A percentile compares a stretch with the other conserved stretches of the same genome.
phyloP scores from a whole-genome alignment of 2,329 filamentous ascomycete genomes.

The Verruconis gallopava region DNA sequence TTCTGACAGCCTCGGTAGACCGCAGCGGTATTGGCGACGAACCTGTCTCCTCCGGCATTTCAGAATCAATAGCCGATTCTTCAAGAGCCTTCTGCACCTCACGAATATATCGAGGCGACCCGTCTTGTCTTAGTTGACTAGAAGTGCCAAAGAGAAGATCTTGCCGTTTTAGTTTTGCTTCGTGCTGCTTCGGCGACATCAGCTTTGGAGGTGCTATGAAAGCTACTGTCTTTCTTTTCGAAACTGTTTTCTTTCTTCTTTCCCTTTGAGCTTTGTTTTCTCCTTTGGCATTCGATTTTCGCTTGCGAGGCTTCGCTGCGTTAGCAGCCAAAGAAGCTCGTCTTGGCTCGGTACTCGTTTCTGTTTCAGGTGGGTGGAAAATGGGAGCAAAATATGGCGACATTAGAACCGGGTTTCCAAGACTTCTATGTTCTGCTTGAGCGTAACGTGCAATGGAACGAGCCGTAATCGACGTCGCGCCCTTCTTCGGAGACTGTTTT shows the following conservation, averaged over 20 bases:
- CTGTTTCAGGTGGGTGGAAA: not conserved
- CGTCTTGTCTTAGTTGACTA: slow-evolving; percentile 26
- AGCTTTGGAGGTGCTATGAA: slow-evolving; percentile 22
- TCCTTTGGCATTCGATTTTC: slow-evolving; percentile 13
- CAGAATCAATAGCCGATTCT: slow-evolving; percentile 11
- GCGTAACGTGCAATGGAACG: slow-evolving; percentile 2
- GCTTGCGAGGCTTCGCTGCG: slow-evolving; percentile 12
- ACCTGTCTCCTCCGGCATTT: too few relatives aligned
- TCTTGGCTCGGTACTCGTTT: not conserved
- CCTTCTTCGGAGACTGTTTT: slow-evolving; percentile 8
- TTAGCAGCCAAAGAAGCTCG: slow-evolving; percentile 5
- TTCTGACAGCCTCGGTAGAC: too few relatives aligned
- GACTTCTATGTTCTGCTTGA: not conserved
- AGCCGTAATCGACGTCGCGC: slow-evolving; percentile 2
- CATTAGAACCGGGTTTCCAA: not conserved
- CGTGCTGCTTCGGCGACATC: slow-evolving; percentile 23
- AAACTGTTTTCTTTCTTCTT: slow-evolving; percentile 11
- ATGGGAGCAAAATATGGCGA: not conserved
- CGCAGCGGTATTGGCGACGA: too few relatives aligned
- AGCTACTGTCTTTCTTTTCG: slow-evolving; percentile 18
- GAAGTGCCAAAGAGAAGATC: slow-evolving; percentile 28
- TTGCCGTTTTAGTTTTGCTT: slow-evolving; percentile 18
- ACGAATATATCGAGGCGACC: slow-evolving; percentile 24
- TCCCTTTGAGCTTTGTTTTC: slow-evolving; percentile 9
- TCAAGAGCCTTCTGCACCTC: slow-evolving; percentile 23